Base-by-base conservation (phyloP, 2,329 filamentous ascomycete genomes). In the Fusarium domesticum region DNA sequence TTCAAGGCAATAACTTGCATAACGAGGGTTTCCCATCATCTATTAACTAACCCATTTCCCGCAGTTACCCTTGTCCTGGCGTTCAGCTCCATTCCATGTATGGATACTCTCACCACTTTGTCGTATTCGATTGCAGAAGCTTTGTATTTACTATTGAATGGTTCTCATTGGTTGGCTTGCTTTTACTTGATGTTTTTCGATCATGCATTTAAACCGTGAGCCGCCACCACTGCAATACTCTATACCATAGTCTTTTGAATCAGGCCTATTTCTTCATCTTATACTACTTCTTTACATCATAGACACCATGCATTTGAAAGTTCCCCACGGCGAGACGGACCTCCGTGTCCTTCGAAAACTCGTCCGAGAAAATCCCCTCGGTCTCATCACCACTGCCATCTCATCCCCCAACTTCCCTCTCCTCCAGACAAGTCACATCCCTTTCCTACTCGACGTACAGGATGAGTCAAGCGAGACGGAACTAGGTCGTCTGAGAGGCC, bases 311-410 rank as follows among this genome's bases (percentile, higher is more conserved):
- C 78, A 84, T 64, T 72, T 85, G 50, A 75, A 71, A 16, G 63
- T 62, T 10, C 70, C 61, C 14, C 79, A 83, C 61, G 75, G 71
- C 8, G 81, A 85, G 51, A 53, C 64, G 6, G 61, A 69, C 43
- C 66, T 79, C 42, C 64, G 68, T 0, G 64, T 66, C 3, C 71
- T 86, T 17, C 74, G 74, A 25, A 63, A 75, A 42, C 69, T 86
- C 39, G 80, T 86, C 55, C 71, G 70, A 16, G 70, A 77, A 12
- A 78, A 84, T 54, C 79, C 82, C 0, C 69, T 86, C 0, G 83
- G 83, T 1, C 68, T 85, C 12, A 57, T 86, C 6, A 85, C 79
- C 7, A 85, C 83, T 0, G 79, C 78, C 5, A 77, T 86, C 34
- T 57, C 65, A 1, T 83, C 77, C 0, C 34, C 65, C 8, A 61